Base-by-base conservation (phyloP, 306 rosid genomes). In the Corylus heterophylla region DNA sequence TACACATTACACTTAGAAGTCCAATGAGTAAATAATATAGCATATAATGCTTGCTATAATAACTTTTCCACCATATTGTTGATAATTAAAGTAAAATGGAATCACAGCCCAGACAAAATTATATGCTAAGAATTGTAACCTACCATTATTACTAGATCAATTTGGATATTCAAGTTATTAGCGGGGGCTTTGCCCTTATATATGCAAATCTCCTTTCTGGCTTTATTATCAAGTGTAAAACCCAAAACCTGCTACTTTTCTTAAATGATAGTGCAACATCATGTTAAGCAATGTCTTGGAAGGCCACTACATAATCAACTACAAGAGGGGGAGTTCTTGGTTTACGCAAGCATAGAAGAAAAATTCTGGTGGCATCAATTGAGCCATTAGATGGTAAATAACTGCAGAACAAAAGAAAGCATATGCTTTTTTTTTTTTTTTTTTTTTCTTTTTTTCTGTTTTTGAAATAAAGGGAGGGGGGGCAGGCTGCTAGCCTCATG, bases 21-120 rank as follows among this genome's bases (percentile, higher is more conserved):
- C 47, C 51, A 48, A 62, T 62, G 18, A 48, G 79, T 29, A 75
- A 76, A 31, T 76, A 29, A 52, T 49, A 39, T 39, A 39, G 59
- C 12, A 48, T 48, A 48, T 8, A 48, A 48, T 48, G 51, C 12
- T 11, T 45, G 39, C 45, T 61, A 12, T 12, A 61, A 61, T 75
- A 56, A 39, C 67, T 39, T 39, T 48, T 7, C 22, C 78, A 39
- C 51, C 37, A 17, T 18, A 74, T 39, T 39, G 44, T 39, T 39
- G 44, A 39, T 58, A 58, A 58, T 10, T 58, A 58, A 25, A 22
- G 12, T 20, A 27, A 25, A 10, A 6, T 58, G 64, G 13, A 58
- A 8, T 58, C 37, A 22, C 35, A 58, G 64, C 37, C 64, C 37
- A 58, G 7, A 58, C 13, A 22, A 58, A 58, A 58, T 58, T 58